These are phyloP conservation scores for Cladophialophora bantiana DNA, from an alignment of 2,329 filamentous ascomycete genomes.

Conservation along the genomic window DNA sequence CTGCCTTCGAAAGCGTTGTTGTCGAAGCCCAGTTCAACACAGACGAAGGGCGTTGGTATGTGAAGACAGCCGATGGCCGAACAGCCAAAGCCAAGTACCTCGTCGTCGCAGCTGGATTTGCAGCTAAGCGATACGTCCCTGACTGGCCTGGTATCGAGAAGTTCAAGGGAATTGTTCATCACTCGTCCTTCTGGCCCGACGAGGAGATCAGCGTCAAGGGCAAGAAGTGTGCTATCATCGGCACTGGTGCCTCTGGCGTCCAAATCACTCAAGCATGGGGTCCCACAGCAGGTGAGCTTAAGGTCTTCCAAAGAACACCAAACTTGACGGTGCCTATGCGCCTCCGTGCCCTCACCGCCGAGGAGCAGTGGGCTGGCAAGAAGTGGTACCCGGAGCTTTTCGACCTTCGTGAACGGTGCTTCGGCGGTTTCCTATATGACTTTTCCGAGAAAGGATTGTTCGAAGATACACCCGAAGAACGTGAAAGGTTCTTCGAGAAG, in stretches of 20 bases:
- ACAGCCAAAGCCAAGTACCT: conserved; percentile 54
- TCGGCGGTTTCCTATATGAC: conserved; percentile 59
- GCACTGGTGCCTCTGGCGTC: conserved; percentile 69
- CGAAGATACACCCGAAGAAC: conserved; percentile 46
- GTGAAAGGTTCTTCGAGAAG: conserved; percentile 57
- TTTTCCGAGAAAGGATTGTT: conserved; percentile 65
- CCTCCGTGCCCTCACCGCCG: conserved; percentile 56
- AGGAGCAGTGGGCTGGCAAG: conserved; percentile 60
- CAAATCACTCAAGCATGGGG: conserved; percentile 69
- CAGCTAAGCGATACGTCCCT: conserved; percentile 67
- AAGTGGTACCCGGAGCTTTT: conserved; percentile 34
- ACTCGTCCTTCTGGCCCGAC: conserved; percentile 67
- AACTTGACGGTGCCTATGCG: conserved; percentile 70
- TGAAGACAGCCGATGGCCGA: conserved; percentile 53
- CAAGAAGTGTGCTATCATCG: conserved; percentile 68
- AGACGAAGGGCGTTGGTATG: conserved; percentile 50
- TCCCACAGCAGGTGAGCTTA: conserved; percentile 59
- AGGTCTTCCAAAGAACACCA: conserved; percentile 67
- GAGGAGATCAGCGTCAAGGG: conserved; percentile 61
- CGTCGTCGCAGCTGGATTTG: conserved; percentile 57
- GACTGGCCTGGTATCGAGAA: conserved; percentile 57
- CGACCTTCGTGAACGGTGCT: conserved; percentile 45
- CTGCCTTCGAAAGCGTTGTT: conserved; percentile 55
- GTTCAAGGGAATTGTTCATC: conserved; percentile 67
- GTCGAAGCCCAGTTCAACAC: conserved; percentile 52